Evolutionary conservation across 805 yeast genomes (phyloP), one percentile per base, ranked within the genome.

Genomic region (Pichia rugopelliculosa): DNA sequence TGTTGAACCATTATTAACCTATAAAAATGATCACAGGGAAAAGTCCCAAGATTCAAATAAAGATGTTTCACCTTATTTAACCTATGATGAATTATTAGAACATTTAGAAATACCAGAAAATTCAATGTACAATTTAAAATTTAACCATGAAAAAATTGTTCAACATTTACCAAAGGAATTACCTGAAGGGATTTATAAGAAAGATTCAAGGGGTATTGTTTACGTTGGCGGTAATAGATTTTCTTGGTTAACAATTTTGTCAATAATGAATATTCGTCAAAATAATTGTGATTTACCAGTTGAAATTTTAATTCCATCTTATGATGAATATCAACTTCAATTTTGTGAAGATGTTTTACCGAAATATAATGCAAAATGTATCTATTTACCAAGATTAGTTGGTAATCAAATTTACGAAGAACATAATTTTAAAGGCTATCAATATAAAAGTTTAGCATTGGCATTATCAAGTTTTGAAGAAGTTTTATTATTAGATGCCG

Each of bases 141-240:
- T 57, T 11, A 70, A 80, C 2, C 87, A 82, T 59, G 47, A 58
- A 7, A 59, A 59, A 41, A 75, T 77, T 9, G 68, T 76, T 20
- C 57, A 62, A 3, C 65, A 64, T 26, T 59, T 82, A 61, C 85
- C 83, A 1, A 67, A 68, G 3, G 62, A 65, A 43, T 58, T 67
- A 4, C 80, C 79, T 0, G 72, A 69, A 41, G 64, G 67, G 1
- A 55, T 77, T 11, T 79, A 76, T 57, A 58, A 61, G 5, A 77
- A 81, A 1, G 68, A 76, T 57, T 36, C 44, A 23, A 41, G 22
- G 11, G 86, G 87, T 26, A 75, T 79, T 18, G 87, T 80, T 1
- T 79, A 72, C 53, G 89, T 85, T 34, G 93, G 91, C 13, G 95
- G 95, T 24, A 90, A 89, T 1, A 76, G 73, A 55, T 85, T 79